These are phyloP conservation scores for Neonectria hederae DNA, from an alignment of 2,329 filamentous ascomycete species.

Conservation along the genomic window DNA sequence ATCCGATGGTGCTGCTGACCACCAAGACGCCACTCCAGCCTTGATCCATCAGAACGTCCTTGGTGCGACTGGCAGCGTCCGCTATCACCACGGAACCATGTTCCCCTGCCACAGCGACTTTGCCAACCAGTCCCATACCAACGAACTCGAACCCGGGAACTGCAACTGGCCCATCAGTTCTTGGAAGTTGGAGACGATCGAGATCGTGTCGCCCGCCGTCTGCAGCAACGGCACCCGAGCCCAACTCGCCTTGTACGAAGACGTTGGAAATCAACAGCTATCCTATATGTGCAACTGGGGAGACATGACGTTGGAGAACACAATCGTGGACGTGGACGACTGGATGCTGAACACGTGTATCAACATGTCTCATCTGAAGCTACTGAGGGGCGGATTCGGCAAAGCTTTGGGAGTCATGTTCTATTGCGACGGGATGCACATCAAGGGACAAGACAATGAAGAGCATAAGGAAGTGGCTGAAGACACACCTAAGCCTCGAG, in stretches of 20 bases:
- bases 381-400: neutral
- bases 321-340: slow-evolving; percentile 7
- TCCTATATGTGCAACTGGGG: slow-evolving; percentile 7
- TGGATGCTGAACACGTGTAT: slow-evolving; percentile 18
- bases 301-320: neutral
- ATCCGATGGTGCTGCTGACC: neutral
- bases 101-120: slow-evolving; percentile 1
- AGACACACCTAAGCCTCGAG: neutral
- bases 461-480: neutral
- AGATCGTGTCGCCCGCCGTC: slow-evolving; percentile 3
- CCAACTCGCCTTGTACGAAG: slow-evolving; percentile 5
- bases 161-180: neutral
- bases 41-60: neutral
- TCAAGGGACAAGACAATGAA: neutral
- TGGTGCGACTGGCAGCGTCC: neutral
- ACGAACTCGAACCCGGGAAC: neutral
- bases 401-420: slow-evolving; percentile 9
- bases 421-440: neutral
- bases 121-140: neutral
- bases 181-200: neutral
- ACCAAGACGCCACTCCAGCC: slow-evolving; percentile 1
- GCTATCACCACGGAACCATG: neutral
- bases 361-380: slow-evolving; percentile 1
- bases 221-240: slow-evolving; percentile 11
- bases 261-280: neutral